Evolutionary conservation across 1,284 basidiomycete species (phyloP).

Genomic region (Ceratorhiza oryzae-sativae): DNA sequence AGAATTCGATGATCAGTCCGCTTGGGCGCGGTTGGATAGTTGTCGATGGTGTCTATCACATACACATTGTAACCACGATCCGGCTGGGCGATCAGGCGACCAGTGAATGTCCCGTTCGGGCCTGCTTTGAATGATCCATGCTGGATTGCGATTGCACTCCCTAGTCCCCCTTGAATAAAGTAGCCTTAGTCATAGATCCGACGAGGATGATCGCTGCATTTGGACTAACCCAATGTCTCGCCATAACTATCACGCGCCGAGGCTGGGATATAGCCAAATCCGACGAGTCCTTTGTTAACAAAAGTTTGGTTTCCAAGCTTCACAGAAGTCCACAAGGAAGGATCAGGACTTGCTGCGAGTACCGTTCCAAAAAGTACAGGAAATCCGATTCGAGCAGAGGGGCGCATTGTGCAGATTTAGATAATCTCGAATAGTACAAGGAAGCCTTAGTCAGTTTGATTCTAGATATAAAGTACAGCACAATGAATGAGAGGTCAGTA

Average conservation of each 20-base stretch:
- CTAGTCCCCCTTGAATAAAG: conserved; percentile 23
- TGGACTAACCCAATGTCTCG: conserved; percentile 38
- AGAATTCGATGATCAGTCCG: conserved; percentile 10
- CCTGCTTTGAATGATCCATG: conserved; percentile 39
- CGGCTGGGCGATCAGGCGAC: conserved; percentile 60
- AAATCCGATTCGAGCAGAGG: conserved; percentile 2
- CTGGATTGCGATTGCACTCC: conserved; percentile 44
- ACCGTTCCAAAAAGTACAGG: conserved; percentile 5
- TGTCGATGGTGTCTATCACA: conserved; percentile 29
- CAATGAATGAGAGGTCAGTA: neutral
- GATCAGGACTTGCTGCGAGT: conserved; percentile 34
- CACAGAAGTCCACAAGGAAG: conserved; percentile 41
- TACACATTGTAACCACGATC: conserved; percentile 63
- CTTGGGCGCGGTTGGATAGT: neutral
- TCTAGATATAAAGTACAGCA: neutral
- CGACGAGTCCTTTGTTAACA: conserved; percentile 43
- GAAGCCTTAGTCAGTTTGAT: neutral
- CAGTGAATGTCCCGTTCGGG: conserved; percentile 52
- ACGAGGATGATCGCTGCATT: conserved; percentile 8
- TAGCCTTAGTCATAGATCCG: conserved; percentile 21
- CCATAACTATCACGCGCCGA: conserved; percentile 40
- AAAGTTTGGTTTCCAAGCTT: conserved; percentile 42
- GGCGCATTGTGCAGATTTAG: neutral
- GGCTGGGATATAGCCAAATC: conserved; percentile 40
- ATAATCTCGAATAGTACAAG: neutral